Conservation (phyloP, 495 filamentous ascomycete species). For the Penicillium coffeae region DNA sequence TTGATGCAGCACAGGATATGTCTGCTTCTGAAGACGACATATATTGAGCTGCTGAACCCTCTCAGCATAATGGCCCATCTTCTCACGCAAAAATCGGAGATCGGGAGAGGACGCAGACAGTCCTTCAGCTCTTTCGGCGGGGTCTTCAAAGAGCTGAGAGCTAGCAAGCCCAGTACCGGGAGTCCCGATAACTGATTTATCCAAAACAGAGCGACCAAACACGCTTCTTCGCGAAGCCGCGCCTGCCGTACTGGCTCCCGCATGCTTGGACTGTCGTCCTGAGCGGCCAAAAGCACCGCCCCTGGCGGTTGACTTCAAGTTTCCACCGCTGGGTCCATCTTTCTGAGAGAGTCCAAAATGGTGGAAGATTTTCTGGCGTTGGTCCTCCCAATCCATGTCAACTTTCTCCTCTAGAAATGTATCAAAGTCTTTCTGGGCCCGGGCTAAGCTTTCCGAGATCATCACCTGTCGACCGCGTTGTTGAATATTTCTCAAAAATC, state of each 20-base stretch:
- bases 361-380: conserved; percentile 86
- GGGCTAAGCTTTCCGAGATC: conserved; percentile 80
- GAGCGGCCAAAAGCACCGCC: conserved; percentile 62
- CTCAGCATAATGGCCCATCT: conserved; percentile 71
- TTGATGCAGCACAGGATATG: conserved; percentile 66
- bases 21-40: conserved; percentile 58
- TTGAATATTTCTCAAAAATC: conserved; percentile 77
- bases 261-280: conserved; percentile 38
- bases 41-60: conserved; percentile 74
- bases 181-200: conserved; percentile 80
- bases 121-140: conserved; percentile 50
- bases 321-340: conserved; percentile 43
- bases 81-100: conserved; percentile 70
- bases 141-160: conserved; percentile 62
- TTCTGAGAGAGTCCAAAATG: conserved; percentile 85
- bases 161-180: conserved; percentile 55
- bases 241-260: conserved; percentile 23
- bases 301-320: conserved; percentile 32
- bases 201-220: conserved; percentile 67
- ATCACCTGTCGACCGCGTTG: conserved; percentile 87
- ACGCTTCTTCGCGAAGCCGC: conserved; percentile 51
- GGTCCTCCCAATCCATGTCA: conserved; percentile 90
- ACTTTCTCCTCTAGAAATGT: conserved; percentile 89
- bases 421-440: conserved; percentile 87
- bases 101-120: conserved; percentile 50